A percentile compares a stretch with the other conserved stretches of the same genome.
These are phyloP conservation scores for Vicia faba DNA, from an alignment of 306 rosid genomes.

Conservation along the genomic window DNA sequence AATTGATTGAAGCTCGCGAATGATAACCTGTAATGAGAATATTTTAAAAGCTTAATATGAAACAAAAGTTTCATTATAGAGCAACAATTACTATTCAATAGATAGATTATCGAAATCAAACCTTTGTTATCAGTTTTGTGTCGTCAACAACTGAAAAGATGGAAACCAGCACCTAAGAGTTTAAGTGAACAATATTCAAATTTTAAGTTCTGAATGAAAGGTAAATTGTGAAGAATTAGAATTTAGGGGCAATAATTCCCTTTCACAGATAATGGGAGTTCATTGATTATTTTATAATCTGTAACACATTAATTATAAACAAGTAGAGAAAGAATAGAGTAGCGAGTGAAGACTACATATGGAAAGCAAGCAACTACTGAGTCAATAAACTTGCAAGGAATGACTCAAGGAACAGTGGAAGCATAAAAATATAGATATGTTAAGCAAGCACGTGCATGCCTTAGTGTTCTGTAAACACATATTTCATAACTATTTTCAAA, in stretches of 20 bases:
- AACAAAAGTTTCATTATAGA: constrained; percentile 18
- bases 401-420: background rate
- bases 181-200: constrained; percentile 13
- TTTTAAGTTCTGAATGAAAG: constrained; percentile 22
- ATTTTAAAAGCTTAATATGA: constrained; percentile 31
- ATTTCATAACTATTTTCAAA: constrained; percentile 9
- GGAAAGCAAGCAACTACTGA: constrained; percentile 5
- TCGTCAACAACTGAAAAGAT: constrained; percentile 86
- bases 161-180: constrained; percentile 77
- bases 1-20: constrained; percentile 63
- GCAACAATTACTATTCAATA: constrained; percentile 24
- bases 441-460: constrained; percentile 8
- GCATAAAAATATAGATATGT: constrained; percentile 18
- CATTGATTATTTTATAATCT: constrained; percentile 2
- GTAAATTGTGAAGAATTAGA: constrained; percentile 5
- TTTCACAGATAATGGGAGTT: constrained; percentile 6
- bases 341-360: constrained; percentile 18
- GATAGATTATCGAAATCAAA: constrained; percentile 36
- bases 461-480: background rate
- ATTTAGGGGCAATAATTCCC: constrained; percentile 6
- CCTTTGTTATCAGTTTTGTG: constrained; percentile 88
- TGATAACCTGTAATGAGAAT: constrained; percentile 61
- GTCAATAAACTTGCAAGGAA: constrained; percentile 15
- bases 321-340: constrained; percentile 8
- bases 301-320: background rate